Evolutionary conservation across 345 rosid genomes (phyloP), one percentile per base, ranked within the genome.

Genomic region (Brassica napus): DNA sequence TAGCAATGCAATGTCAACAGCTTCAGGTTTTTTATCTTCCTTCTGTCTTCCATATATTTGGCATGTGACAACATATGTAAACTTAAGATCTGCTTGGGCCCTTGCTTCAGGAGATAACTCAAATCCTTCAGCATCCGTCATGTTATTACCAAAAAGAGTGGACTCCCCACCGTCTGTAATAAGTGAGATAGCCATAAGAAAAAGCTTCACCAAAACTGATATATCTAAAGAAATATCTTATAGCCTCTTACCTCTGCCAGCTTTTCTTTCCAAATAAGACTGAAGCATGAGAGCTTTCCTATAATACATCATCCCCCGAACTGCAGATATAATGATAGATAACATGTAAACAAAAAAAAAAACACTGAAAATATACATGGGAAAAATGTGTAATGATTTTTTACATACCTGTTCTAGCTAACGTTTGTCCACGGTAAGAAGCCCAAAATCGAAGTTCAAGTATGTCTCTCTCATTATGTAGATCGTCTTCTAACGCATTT

Each of bases 361-460:
- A 72, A 60, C 28, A 66, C 15, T 18, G 37, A 62, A 62, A 15
- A 42, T 64, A 65, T 64, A 44, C 34, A 58, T 24, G 8, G 72
- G 55, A 62, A 61, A 39, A 72, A 31, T 58, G 54, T 62, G 21
- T 63, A 54, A 54, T 10, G 44, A 69, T 16, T 69, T 21, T 69
- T 79, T 49, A 52, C 49, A 57, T 85, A 91, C 98, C 98, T 67
- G 99, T 95, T 79, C 99, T 88, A 39, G 99, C 98, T 77, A 95
- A 77, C 58, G 99, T 95, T 84, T 95, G 99, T 37, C 92, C 99
- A 24, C 99, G 92, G 79, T 95, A 95, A 61, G 99, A 95, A 65
- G 99, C 99, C 99, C 99, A 95, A 84, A 91, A 87, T 70, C 98
- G 92, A 81, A 95, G 99, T 86, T 95, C 99, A 86, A 93, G 96